Evolutionary conservation across 495 filamentous ascomycete species (phyloP).

Genomic region (Daldinia loculata): DNA sequence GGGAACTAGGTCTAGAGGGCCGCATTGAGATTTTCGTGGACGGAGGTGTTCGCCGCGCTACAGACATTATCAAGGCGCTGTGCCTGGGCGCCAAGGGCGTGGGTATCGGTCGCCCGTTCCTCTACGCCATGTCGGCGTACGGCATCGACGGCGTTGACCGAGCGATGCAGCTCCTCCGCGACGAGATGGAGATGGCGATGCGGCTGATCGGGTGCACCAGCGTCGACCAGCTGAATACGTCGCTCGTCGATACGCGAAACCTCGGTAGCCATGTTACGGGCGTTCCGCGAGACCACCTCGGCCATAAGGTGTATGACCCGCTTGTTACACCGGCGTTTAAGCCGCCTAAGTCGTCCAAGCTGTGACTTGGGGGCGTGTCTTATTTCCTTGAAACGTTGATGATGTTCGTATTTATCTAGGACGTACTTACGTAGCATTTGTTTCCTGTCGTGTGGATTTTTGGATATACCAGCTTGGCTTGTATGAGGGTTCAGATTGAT

Average conservation of each 20-base stretch:
- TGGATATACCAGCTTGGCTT: neutral
- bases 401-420: neutral
- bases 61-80: conserved; percentile 95
- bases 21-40: conserved; percentile 92
- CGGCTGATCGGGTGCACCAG: conserved; percentile 81
- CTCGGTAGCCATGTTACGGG: conserved; percentile 72
- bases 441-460: neutral
- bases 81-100: conserved; percentile 93
- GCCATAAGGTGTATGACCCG: conserved; percentile 53
- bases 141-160: conserved; percentile 86
- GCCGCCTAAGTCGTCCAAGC: conserved; percentile 45
- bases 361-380: conserved; percentile 21
- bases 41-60: conserved; percentile 87
- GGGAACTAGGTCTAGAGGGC: conserved; percentile 80
- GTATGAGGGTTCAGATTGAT: neutral
- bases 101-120: conserved; percentile 92
- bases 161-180: conserved; percentile 93
- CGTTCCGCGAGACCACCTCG: conserved; percentile 73
- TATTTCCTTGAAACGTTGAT: too few species aligned
- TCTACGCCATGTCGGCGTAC: conserved; percentile 96
- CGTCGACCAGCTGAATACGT: conserved; percentile 79
- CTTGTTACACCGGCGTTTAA: conserved; percentile 56
- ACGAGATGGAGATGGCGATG: conserved; percentile 99
- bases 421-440: neutral
- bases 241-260: conserved; percentile 78